Evolutionary conservation across 305 asterid species (phyloP).

Genomic region (Galium porrigens): DNA sequence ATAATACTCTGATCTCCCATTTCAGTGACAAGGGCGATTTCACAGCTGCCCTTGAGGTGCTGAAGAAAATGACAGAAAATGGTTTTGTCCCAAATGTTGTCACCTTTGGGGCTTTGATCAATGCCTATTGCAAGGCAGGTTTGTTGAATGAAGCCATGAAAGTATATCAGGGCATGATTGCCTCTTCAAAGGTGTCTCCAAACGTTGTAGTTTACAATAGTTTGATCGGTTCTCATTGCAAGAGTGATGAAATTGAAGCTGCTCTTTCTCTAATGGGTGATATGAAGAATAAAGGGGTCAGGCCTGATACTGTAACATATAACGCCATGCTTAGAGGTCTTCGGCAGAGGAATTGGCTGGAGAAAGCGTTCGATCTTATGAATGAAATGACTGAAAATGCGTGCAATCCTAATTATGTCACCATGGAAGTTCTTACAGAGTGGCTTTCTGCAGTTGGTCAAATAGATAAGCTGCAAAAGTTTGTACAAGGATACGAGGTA

Average conservation of each 20-base stretch:
- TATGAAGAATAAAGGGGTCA: conserved; percentile 51
- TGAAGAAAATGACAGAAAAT: conserved; percentile 44
- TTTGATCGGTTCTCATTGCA: conserved; percentile 53
- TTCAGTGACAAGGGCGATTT: conserved; percentile 53
- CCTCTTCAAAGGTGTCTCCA: conserved; percentile 36
- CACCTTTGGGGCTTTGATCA: conserved; percentile 64
- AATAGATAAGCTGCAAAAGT: conserved; percentile 39
- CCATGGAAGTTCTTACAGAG: conserved; percentile 59
- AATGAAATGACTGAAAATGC: conserved; percentile 52
- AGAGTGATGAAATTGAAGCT: conserved; percentile 43
- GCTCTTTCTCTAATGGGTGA: conserved; percentile 53
- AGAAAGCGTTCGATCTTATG: conserved; percentile 50
- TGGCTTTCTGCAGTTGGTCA: conserved; percentile 71
- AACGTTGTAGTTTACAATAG: conserved; percentile 57
- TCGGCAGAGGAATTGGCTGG: conserved; percentile 38
- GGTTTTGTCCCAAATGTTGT: conserved; percentile 52
- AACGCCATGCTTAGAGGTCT: conserved; percentile 65
- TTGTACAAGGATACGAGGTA: conserved; percentile 37
- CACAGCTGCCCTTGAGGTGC: conserved; percentile 26
- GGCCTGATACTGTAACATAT: conserved; percentile 48
- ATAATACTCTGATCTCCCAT: conserved; percentile 58
- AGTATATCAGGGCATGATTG: conserved; percentile 38
- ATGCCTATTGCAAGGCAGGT: conserved; percentile 42
- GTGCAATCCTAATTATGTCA: conserved; percentile 60
- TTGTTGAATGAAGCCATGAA: conserved; percentile 50